phyloP scores from a whole-genome alignment of 2,329 filamentous ascomycete species.

The Colletotrichum gigasporum region DNA sequence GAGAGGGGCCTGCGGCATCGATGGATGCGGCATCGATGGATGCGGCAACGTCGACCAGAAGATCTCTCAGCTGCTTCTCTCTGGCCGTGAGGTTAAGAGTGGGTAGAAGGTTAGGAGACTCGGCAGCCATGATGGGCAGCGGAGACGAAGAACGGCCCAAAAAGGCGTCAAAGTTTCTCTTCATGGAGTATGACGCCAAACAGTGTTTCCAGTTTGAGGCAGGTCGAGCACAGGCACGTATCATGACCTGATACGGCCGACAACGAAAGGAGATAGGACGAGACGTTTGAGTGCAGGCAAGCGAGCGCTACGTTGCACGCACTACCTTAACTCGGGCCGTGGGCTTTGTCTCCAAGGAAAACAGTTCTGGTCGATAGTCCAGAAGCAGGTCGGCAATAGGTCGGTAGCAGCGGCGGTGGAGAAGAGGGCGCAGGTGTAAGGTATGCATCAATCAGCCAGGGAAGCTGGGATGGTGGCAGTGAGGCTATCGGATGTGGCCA shows the following conservation, averaged over 20 bases:
- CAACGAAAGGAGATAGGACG: background rate
- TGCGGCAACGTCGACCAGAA: conserved; percentile 84
- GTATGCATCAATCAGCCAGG: background rate
- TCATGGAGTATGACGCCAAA: conserved; percentile 16
- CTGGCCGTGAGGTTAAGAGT: conserved; percentile 68
- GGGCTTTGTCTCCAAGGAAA: background rate
- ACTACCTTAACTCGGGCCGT: background rate
- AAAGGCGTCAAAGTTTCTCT: conserved; percentile 29
- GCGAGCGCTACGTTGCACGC: background rate
- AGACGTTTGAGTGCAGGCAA: background rate
- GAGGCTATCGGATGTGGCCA: too few relatives aligned
- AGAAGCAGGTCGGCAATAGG: background rate
- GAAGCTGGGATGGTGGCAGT: too few relatives aligned
- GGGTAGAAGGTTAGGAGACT: conserved; percentile 17
- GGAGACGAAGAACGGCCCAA: conserved; percentile 14
- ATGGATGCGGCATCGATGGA: conserved; percentile 79
- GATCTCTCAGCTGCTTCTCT: conserved; percentile 76
- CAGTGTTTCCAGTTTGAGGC: conserved; percentile 1
- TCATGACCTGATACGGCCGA: conserved; percentile 18
- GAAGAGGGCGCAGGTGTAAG: background rate
- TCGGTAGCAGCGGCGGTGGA: background rate
- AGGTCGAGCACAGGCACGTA: conserved; percentile 14
- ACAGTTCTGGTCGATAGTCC: background rate
- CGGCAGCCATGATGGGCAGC: conserved; percentile 30
- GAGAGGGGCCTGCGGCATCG: conserved; percentile 57